Conservation (phyloP, 2,329 filamentous ascomycete species). For the Didymella segeticola region DNA sequence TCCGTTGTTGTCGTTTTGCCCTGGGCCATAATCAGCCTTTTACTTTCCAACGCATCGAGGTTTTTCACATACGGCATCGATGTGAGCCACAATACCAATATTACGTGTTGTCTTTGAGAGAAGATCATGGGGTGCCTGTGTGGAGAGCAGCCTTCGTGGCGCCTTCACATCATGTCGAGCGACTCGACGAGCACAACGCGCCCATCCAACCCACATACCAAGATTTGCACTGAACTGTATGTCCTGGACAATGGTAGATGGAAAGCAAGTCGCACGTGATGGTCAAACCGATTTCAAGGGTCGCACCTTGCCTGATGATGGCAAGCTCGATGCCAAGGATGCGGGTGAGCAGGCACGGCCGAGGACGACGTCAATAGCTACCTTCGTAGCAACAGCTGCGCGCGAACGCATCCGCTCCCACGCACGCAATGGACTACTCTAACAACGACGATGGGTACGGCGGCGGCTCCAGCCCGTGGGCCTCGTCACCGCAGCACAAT, state of each 20-base stretch:
- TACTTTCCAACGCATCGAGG: not conserved
- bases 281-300: constrained; percentile 20
- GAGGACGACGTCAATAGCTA: constrained; percentile 23
- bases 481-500: constrained; percentile 62
- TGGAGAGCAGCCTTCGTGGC: constrained; percentile 40
- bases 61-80: constrained; percentile 74
- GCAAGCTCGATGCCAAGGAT: constrained; percentile 31
- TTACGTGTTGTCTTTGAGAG: constrained; percentile 81
- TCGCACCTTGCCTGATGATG: constrained; percentile 38
- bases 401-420: constrained; percentile 31
- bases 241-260: constrained; percentile 8
- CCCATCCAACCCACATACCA: constrained; percentile 47
- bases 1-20: constrained; percentile 99
- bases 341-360: constrained; percentile 12
- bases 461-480: constrained; percentile 68
- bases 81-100: constrained; percentile 98
- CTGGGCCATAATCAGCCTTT: constrained; percentile 40
- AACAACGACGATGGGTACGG: constrained; percentile 64
- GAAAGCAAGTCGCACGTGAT: constrained; percentile 34
- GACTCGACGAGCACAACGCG: constrained; percentile 43
- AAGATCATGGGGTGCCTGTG: constrained; percentile 25
- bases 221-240: constrained; percentile 21
- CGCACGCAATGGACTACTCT: constrained; percentile 69
- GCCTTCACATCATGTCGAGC: constrained; percentile 40
- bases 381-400: constrained; percentile 22